Evolutionary conservation across 208 protist genomes (phyloP), one percentile per base, ranked within the genome.

Genomic region (Angomonas deanei): DNA sequence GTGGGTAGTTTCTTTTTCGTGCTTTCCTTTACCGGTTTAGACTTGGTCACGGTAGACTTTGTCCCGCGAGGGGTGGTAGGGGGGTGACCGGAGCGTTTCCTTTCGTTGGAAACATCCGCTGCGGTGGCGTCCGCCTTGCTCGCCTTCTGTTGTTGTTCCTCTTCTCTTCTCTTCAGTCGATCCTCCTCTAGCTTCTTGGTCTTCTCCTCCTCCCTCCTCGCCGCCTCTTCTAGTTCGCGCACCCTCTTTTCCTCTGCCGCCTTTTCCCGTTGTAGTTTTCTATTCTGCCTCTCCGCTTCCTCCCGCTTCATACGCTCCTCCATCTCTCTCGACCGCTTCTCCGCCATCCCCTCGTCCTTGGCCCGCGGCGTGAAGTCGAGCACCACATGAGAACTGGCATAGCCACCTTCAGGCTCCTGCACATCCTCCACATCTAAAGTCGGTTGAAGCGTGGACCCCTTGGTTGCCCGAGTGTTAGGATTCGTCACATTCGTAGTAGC

Each of bases 341-440:
- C 76, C 19, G 73, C 68, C 64, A 47, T 49, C 27, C 80, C 74
- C n/a, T 64, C 60, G 10, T 61, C 38, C 39, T 39, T 58, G 2
- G 65, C 42, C 26, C 71, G 69, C 4, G 75, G 64, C 3, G 75
- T 76, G 72, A 80, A 79, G 75, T 82, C 73, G 63, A 78, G 70
- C 56, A 78, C 68, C 1, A 64, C 36, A 0, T 65, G 68, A 13
- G 64, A 30, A 17, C n/a, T 0, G 0, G 17, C 46, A 1, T 13
- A n/a, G 1, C 3, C 46, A 62, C 11, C 48, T 30, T 21, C 17
- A 26, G 15, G 3, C 53, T 17, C 42, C 26, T 54, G 60, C n/a
- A 26, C 52, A 13, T 38, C 36, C 26, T 3, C 26, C 15, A 42
- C 36, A 1, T 10, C 6, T 11, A 57, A 38, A 13, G 33, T 23